Percentiles rank a stretch among this genome's conserved stretches.
phyloP scores from a whole-genome alignment of 768 basidiomycete species.

The Kwoniella heveanensis region DNA sequence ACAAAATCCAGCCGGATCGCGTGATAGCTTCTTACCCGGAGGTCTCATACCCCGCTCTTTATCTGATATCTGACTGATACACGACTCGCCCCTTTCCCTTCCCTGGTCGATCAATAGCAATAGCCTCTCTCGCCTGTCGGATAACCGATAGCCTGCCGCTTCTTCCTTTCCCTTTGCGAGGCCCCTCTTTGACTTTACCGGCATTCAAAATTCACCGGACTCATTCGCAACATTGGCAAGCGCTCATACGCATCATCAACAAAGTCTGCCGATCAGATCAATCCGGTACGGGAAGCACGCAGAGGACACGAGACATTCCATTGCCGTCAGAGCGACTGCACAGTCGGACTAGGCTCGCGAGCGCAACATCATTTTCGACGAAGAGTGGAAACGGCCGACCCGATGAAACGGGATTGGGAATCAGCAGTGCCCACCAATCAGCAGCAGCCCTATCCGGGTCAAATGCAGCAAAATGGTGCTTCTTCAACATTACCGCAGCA shows the following conservation, averaged over 20 bases:
- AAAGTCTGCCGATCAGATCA: neutral
- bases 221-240: neutral
- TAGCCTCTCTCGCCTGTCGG: neutral
- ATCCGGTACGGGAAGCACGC: neutral
- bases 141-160: neutral
- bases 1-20: neutral
- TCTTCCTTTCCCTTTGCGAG: neutral
- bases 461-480: slow-evolving; percentile 4
- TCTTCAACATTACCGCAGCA: neutral
- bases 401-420: slow-evolving; percentile 41
- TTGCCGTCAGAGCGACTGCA: neutral
- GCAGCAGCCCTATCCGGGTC: slow-evolving; percentile 1
- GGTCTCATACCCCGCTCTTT: neutral
- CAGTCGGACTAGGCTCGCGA: too few species aligned
- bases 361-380: too few species aligned
- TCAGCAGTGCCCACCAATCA: slow-evolving; percentile 6
- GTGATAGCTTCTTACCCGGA: neutral
- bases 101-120: too few species aligned
- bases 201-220: neutral
- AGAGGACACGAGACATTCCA: neutral
- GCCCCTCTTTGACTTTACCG: neutral
- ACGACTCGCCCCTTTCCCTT: neutral
- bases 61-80: slow-evolving; percentile 2
- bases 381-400: neutral
- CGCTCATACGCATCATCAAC: neutral